Base-by-base conservation (phyloP, 177 flowering plant genomes). In the Vitis hybrid region DNA sequence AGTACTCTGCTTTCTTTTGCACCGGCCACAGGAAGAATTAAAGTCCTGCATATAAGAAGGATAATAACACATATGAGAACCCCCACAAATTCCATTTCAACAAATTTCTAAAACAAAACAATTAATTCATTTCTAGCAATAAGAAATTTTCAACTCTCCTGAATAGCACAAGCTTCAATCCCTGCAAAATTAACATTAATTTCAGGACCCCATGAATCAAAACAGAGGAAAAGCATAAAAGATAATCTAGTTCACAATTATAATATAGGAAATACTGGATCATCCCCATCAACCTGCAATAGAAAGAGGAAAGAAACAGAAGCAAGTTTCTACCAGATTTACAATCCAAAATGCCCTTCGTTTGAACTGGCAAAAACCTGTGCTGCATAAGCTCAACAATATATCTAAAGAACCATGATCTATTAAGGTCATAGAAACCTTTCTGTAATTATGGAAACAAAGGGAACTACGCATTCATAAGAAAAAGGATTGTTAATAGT, bases 101-200 rank as follows among this genome's bases (percentile, higher is more conserved):
- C 57, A 59, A 63, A 58, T 58, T 35, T 49, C 55, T 13, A 16
- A 18, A 54, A 62, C 2, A 55, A 3, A 66, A 52, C 14, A 59
- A 8, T 11, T 10, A 11, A 55, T 63, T 52, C 55, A 65, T 56
- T 56, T 49, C 11, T 62, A 52, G 46, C 60, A 77, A 74, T 21
- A 78, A 71, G 69, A 58, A 72, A 72, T 71, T 67, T 63, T 67
- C 70, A 60, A 75, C 62, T 65, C 80, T 78, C 72, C 78, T 69
- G 74, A 66, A 60, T 58, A 60, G 80, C 64, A 75, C 27, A 81
- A 59, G 68, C 70, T 75, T 72, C 67, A 74, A 67, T 7, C 71
- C 89, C 87, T 82, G 87, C 84, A 84, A 79, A 82, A 83, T 65
- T 16, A 79, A 67, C 58, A 72, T 64, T 16, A 64, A 72, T 35